Evolutionary conservation across 805 yeast species (phyloP), one percentile per base, ranked within the genome.

Genomic region (Suhomyces tanzawaensis): DNA sequence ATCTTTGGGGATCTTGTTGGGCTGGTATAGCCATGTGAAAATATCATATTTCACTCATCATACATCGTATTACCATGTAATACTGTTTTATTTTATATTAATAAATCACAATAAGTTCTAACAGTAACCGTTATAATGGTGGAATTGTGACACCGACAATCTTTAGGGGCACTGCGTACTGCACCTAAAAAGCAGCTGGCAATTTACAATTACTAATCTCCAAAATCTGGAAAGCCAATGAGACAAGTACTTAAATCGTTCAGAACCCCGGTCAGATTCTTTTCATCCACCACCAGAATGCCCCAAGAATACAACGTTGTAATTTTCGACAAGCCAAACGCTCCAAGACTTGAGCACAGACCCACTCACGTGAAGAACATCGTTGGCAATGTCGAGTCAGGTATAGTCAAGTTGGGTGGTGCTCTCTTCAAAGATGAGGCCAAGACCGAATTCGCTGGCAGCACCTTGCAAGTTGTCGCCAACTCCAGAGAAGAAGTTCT

Each of bases 291-390:
- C 7, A 13, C 25, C 5, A 30, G 41, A 33, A 36, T 54, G 47
- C 47, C 56, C 25, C 42, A 42, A 21, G 62, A 56, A 41, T 57
- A 55, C 51, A 67, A 79, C 56, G 91, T 80, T 12, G 68, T 82
- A 52, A 76, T 84, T 24, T 81, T 69, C 58, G 95, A 85, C 57
- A 77, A 76, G 53, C 85, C 86, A 34, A 78, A 76, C 28, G 60
- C 76, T 36, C 82, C 79, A 58, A 72, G 89, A 57, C 45, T 74
- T 3, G 49, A 58, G 12, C 65, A 66, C 29, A 74, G 86, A 59
- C 66, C 76, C 3, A 64, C 65, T 26, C 90, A 82, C 54, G 48
- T 79, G 15, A 69, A 70, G 7, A 72, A 55, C 2, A 62, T 80
- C 33, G 76, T 78, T 5, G 60, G 58, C 1, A 42, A 52, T 3